Base-by-base conservation (phyloP, 1,284 basidiomycete genomes). In the Neonothopanus nambi region DNA sequence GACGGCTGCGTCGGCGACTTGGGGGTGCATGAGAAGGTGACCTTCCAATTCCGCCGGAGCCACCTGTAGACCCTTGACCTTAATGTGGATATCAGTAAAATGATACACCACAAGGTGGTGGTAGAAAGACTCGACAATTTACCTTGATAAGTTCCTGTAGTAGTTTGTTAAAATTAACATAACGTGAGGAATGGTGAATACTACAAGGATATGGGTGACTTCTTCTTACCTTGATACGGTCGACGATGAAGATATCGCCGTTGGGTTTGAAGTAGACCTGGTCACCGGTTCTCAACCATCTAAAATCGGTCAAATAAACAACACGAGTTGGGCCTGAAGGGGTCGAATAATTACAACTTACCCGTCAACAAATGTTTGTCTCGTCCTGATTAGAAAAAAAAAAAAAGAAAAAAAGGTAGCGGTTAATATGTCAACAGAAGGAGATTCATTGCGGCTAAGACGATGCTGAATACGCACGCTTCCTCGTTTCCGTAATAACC, bases 1-100 rank as follows among this genome's bases (percentile, higher is more conserved):
- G 5, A 66, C 62, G 9, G 63, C 64, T 13, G 57, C 60, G 48
- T 66, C 63, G 9, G 51, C 55, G 33, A 66, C 53, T 18, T 51
- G 50, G 9, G 59, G 43, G 44, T 66, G 63, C 24, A 49, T 58
- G 18, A 66, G 60, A 18, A 66, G 56, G 38, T 61, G 58, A 12
- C 60, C 63, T 58, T 63, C 52, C 35, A 58, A 38, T 40, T 58
- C 63, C 54, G 47, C 44, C n/a, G 47, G 49, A 20, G 52, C 48
- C 17, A 60, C 49, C 55, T 55, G 51, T 6, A 59, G 40, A 20
- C 54, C 55, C 54, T 55, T 59, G 48, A 53, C 48, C 57, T 57
- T 21, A 24, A 30, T 38, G 18, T 28, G n/a, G 8, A 28, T 20
- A 13, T 37, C 37, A 36, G 41, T 7, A 36, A 2, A 18, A 35